These are phyloP conservation scores for Suillus clintonianus DNA, from an alignment of 768 basidiomycete genomes.

Conservation along the genomic window DNA sequence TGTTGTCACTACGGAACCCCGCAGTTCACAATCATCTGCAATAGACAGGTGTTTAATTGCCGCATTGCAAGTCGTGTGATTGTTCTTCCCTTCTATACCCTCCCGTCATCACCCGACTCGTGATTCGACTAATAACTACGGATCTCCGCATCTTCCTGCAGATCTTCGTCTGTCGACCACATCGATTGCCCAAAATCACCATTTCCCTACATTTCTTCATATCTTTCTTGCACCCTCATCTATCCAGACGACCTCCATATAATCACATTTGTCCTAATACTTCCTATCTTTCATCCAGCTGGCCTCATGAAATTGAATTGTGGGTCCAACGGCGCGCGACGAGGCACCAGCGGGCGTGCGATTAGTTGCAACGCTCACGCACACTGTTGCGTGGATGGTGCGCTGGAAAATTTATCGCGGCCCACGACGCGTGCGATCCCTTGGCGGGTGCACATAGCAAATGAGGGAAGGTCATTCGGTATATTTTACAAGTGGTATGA, in stretches of 20 bases:
- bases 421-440: background rate
- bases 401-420: background rate
- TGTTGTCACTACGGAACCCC: too few species aligned
- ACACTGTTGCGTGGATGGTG: background rate
- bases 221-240: background rate
- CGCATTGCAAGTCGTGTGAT: background rate
- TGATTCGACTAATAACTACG: background rate
- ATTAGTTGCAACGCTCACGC: background rate
- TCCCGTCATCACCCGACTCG: background rate
- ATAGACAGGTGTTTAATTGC: background rate
- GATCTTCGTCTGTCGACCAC: background rate
- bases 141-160: background rate
- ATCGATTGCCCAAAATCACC: background rate
- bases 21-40: background rate
- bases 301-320: background rate
- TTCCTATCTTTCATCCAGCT: background rate
- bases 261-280: background rate
- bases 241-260: background rate
- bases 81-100: background rate
- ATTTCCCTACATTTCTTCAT: background rate
- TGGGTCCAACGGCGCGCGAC: background rate
- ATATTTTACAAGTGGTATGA: background rate
- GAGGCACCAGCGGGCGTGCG: too few species aligned
- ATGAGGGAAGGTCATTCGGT: background rate
- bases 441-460: background rate